Evolutionary conservation across 352 stramenopile species (phyloP), one percentile per base, ranked within the genome.

Genomic region (Phytophthora megakarya): DNA sequence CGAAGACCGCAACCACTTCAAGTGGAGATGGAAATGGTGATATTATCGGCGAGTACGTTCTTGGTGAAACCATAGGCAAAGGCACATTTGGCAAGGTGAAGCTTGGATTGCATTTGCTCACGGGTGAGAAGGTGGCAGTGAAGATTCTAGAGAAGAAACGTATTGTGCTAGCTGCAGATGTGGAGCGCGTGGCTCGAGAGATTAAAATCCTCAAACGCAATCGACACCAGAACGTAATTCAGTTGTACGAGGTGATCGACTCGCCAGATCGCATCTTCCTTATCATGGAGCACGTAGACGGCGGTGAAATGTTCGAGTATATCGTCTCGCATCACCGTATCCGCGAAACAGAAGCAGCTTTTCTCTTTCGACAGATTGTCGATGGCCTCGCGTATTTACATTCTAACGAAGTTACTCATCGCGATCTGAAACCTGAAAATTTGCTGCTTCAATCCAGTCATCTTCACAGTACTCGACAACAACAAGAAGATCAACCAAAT

Each of bases 31-130:
- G 23, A 12, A 71, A 55, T 11, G 76, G 78, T 9, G 74, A 89
- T 30, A 64, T 84, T 18, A 65, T 97, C 6, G 93, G 92, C n/a
- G 76, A 97, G 43, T 98, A 97, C 61, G 74, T 95, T 2, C 63
- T 98, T 2, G 90, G 92, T 16, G 92, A 96, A 58, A 97, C 90
- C 16, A 88, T 98, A 54, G 94, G 94, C 23, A 89, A 98, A 65
- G 94, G 94, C 21, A 98, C 94, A 2, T 98, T 98, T 66, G 94
- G 94, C 21, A 97, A 97, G 65, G 94, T 98, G 21, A 96, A 94
- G 23, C 60, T 94, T 21, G 94, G 86, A 9, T 68, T 89, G 25
- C 92, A 98, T 51, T 62, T 92, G 28, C 58, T 88, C 18, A 98
- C 93, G n/a, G 88, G 88, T 25, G 92, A 98, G 66, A 96, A 94